A percentile compares a stretch with the other conserved stretches of the same genome.
These are phyloP conservation scores for Typha latifolia DNA, from an alignment of 176 grass and related monocot genomes.

Conservation along the genomic window DNA sequence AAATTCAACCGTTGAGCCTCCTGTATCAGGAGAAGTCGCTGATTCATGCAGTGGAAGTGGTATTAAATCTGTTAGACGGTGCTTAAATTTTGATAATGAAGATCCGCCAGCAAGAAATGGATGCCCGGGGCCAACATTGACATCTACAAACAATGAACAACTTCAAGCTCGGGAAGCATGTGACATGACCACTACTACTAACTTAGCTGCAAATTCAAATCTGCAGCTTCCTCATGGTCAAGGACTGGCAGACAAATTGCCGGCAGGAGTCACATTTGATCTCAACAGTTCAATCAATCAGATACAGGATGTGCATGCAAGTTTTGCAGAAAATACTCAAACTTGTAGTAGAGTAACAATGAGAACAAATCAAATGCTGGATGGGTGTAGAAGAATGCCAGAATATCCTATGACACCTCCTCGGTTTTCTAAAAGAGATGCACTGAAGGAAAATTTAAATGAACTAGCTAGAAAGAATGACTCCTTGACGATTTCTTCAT, in stretches of 20 bases:
- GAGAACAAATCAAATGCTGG: slow-evolving; percentile 22
- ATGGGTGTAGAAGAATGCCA: slow-evolving; percentile 18
- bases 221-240: no score
- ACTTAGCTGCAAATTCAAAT: neutral
- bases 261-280: slow-evolving; percentile 34
- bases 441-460: slow-evolving; percentile 12
- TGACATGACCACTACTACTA: neutral
- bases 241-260: slow-evolving; percentile 3
- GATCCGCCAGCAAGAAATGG: slow-evolving; percentile 23
- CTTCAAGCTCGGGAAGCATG: neutral
- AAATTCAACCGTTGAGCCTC: slow-evolving; percentile 7
- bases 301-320: slow-evolving; percentile 13
- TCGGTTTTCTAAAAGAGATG: slow-evolving; percentile 21
- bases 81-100: slow-evolving; percentile 45
- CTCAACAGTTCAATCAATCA: slow-evolving; percentile 38
- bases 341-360: slow-evolving; percentile 17
- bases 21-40: slow-evolving; percentile 2
- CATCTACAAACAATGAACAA: neutral
- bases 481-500: slow-evolving; percentile 15
- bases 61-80: slow-evolving; percentile 30
- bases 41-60: slow-evolving; percentile 17
- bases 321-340: slow-evolving; percentile 19
- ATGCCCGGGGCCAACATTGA: neutral
- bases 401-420: slow-evolving; percentile 30
- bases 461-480: slow-evolving; percentile 30